Conservation (phyloP, 1,139 yeast genomes). For the Geotrichum candidum region DNA sequence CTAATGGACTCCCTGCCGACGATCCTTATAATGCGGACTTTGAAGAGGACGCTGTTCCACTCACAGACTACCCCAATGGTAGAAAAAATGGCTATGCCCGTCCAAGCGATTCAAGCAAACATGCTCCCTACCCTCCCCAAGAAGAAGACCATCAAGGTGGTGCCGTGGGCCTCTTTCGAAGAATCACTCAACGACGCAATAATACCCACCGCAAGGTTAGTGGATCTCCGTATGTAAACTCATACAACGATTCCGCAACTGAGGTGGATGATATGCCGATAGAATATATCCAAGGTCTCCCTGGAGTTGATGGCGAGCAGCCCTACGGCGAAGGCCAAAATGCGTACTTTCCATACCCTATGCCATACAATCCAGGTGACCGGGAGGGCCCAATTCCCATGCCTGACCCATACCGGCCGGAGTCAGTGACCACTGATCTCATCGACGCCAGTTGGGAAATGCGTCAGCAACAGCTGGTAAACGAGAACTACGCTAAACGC, state of each 20-base stretch:
- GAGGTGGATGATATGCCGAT: slow-evolving; percentile 3
- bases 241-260: not conserved
- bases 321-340: not conserved
- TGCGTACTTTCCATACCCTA: slow-evolving; percentile 14
- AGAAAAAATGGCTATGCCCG: slow-evolving; percentile 2
- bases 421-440: slow-evolving; percentile 8
- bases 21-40: slow-evolving; percentile 8
- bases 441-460: slow-evolving; percentile 20
- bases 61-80: slow-evolving; percentile 12
- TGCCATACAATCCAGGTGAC: slow-evolving; percentile 18
- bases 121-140: slow-evolving; percentile 5
- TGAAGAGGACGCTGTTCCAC: slow-evolving; percentile 12
- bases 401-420: slow-evolving; percentile 13
- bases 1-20: not conserved
- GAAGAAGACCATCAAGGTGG: slow-evolving; percentile 6
- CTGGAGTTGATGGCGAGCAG: not conserved
- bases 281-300: slow-evolving; percentile 3
- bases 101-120: not conserved
- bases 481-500: slow-evolving; percentile 56
- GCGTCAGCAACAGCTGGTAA: slow-evolving; percentile 38
- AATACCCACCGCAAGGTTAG: slow-evolving; percentile 1
- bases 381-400: slow-evolving; percentile 19
- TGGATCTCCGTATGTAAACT: not conserved
- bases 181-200: slow-evolving; percentile 9
- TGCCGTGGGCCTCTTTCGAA: slow-evolving; percentile 4